These are phyloP conservation scores for Suillus tomentosus DNA, from an alignment of 768 basidiomycete genomes.

Conservation along the genomic window DNA sequence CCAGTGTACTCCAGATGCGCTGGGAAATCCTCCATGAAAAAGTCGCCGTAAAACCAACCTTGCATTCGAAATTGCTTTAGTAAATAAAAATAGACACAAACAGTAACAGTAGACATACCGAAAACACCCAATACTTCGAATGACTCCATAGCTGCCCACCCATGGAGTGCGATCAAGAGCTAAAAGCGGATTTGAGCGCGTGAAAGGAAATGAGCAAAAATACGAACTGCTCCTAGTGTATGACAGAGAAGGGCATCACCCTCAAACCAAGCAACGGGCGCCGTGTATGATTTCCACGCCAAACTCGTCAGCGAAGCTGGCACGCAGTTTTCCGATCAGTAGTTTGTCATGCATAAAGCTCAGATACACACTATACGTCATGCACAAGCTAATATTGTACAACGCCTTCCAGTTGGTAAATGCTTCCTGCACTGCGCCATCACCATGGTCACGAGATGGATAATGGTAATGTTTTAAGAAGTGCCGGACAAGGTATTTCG, in stretches of 20 bases:
- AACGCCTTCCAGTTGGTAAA: conserved; percentile 94
- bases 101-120: conserved; percentile 47
- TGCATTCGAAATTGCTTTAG: conserved; percentile 1
- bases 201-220: conserved; percentile 3
- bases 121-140: conserved; percentile 94
- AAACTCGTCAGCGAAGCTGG: conserved; percentile 84
- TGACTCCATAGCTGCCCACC: conserved; percentile 89
- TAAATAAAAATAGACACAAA: background rate
- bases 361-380: conserved; percentile 82
- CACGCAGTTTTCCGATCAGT: background rate
- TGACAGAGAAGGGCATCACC: conserved; percentile 87
- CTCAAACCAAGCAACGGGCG: conserved; percentile 83
- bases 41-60: conserved; percentile 99
- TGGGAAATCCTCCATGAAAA: conserved; percentile 94
- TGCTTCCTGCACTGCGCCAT: conserved; percentile 87
- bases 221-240: conserved; percentile 79
- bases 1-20: conserved; percentile 92
- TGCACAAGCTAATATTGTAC: conserved; percentile 91
- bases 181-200: conserved; percentile 32
- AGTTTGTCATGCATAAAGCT: background rate
- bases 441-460: conserved; percentile 62
- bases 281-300: conserved; percentile 87
- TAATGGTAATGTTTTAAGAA: conserved; percentile 96
- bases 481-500: conserved; percentile 90
- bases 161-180: conserved; percentile 83